These are phyloP conservation scores for Ilyonectria destructans DNA, from an alignment of 2,329 filamentous ascomycete genomes.

Conservation along the genomic window DNA sequence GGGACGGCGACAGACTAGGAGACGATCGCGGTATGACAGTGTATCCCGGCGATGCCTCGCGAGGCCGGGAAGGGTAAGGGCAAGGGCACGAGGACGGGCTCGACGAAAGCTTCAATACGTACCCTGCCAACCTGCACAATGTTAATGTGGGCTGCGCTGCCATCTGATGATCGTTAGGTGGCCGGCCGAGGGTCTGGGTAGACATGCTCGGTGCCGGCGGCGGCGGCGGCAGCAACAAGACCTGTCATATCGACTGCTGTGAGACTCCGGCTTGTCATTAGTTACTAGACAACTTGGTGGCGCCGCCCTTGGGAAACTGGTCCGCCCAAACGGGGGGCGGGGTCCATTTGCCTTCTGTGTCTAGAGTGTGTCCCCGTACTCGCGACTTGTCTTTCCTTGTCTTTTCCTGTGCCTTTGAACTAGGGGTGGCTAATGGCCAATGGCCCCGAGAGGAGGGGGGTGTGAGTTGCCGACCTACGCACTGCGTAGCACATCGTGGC, in stretches of 20 bases:
- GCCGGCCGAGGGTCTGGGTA: constrained; percentile 46
- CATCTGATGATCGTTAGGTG: constrained; percentile 49
- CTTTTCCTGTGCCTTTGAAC: neutral
- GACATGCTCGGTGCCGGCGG: constrained; percentile 43
- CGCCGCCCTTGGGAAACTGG: constrained; percentile 44
- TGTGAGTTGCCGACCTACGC: neutral
- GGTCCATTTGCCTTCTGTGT: constrained; percentile 31
- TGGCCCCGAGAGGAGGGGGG: constrained; percentile 6
- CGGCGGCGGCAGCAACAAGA: constrained; percentile 48
- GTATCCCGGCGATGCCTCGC: constrained; percentile 37
- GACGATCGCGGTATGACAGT: constrained; percentile 35
- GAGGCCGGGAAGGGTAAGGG: constrained; percentile 42
- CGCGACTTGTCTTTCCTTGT: constrained; percentile 8
- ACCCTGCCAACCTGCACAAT: constrained; percentile 38
- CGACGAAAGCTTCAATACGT: constrained; percentile 38
- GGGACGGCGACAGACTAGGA: constrained; percentile 32
- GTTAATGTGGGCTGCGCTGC: constrained; percentile 43
- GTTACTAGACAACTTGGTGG: constrained; percentile 45
- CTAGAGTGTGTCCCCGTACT: constrained; percentile 5
- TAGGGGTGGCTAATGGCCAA: constrained; percentile 3
- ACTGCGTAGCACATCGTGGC: neutral
- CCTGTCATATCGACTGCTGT: constrained; percentile 56
- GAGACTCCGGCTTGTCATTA: constrained; percentile 50
- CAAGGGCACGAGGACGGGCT: constrained; percentile 41
- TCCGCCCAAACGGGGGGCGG: constrained; percentile 42